Conservation (phyloP, 495 filamentous ascomycete genomes). For the Penicillium verhagenii region DNA sequence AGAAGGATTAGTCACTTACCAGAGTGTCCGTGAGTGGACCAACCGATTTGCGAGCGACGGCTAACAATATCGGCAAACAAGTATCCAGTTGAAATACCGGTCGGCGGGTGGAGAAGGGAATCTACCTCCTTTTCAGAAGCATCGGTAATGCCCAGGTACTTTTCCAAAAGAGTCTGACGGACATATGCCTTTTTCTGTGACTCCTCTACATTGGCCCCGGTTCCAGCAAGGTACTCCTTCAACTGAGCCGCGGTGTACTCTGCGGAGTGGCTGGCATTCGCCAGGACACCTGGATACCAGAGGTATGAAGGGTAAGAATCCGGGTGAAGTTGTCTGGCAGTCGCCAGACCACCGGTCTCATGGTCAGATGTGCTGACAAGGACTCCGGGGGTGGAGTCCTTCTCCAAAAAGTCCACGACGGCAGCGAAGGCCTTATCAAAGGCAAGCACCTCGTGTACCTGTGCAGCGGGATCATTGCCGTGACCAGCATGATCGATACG, state of each 20-base stretch:
- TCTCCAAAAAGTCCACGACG: constrained; percentile 80
- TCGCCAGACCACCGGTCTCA: constrained; percentile 85
- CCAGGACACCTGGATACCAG: constrained; percentile 82
- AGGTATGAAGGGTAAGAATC: constrained; percentile 75
- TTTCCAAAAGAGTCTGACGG: constrained; percentile 55
- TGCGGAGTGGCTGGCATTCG: constrained; percentile 75
- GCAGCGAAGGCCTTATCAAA: constrained; percentile 84
- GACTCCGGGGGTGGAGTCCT: constrained; percentile 69
- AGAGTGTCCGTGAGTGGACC: constrained; percentile 88
- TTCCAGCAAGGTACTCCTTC: constrained; percentile 47
- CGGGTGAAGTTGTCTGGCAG: constrained; percentile 69
- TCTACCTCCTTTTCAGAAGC: constrained; percentile 68
- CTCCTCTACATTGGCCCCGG: constrained; percentile 18
- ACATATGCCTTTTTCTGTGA: constrained; percentile 51
- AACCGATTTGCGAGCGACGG: constrained; percentile 82
- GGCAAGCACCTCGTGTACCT: constrained; percentile 90
- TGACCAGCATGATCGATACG: constrained; percentile 97
- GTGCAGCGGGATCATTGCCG: constrained; percentile 90
- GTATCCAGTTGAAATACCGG: constrained; percentile 45
- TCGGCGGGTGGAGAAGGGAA: constrained; percentile 53
- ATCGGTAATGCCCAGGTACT: constrained; percentile 74
- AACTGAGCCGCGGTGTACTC: constrained; percentile 65
- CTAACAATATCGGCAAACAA: constrained; percentile 85
- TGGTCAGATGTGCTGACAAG: constrained; percentile 91
- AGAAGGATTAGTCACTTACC: constrained; percentile 44